A percentile compares a stretch with the other conserved stretches of the same genome.
Evolutionary conservation across 139 green algal genomes (phyloP).

Genomic region (Tetradesmus lagerheimii): DNA sequence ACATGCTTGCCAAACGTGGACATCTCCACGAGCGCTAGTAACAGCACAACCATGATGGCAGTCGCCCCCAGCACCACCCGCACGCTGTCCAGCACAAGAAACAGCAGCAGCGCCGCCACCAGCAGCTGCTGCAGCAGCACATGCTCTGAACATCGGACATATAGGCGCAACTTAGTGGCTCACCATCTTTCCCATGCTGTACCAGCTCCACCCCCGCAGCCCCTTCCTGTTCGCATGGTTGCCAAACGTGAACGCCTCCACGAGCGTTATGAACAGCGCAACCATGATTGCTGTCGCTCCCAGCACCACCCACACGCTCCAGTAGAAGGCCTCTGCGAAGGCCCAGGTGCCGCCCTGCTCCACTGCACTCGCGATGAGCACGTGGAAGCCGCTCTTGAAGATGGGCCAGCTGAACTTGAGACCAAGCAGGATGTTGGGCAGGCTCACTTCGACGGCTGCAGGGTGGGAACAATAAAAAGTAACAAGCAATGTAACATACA

Average conservation of each 20-base stretch:
- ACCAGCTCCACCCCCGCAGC: constrained; percentile 26
- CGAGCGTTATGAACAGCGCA: not conserved
- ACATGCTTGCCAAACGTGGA: too few species aligned
- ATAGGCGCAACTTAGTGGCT: not conserved
- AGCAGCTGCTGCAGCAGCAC: not conserved
- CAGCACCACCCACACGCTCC: constrained; percentile 35
- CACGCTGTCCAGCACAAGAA: too few species aligned
- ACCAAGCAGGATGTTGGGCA: constrained; percentile 19
- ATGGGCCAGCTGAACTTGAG: constrained; percentile 46
- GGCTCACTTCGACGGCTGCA: constrained; percentile 38
- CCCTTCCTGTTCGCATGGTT: constrained; percentile 2
- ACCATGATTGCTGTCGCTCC: not conserved
- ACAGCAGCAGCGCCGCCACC: not conserved
- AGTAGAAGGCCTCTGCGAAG: constrained; percentile 30
- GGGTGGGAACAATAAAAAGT: too few species aligned
- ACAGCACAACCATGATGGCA: too few species aligned
- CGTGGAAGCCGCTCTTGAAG: constrained; percentile 30
- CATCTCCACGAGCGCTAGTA: too few species aligned
- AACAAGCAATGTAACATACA: too few species aligned
- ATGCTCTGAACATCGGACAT: not conserved
- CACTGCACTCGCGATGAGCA: constrained; percentile 6
- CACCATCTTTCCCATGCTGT: constrained; percentile 15
- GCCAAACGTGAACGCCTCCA: not conserved
- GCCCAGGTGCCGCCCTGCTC: constrained; percentile 29
- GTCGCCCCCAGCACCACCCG: too few species aligned